Percentiles rank a stretch among this genome's conserved stretches.
Conservation (phyloP, 1,284 basidiomycete species). For the Laetiporus sulphureus region DNA sequence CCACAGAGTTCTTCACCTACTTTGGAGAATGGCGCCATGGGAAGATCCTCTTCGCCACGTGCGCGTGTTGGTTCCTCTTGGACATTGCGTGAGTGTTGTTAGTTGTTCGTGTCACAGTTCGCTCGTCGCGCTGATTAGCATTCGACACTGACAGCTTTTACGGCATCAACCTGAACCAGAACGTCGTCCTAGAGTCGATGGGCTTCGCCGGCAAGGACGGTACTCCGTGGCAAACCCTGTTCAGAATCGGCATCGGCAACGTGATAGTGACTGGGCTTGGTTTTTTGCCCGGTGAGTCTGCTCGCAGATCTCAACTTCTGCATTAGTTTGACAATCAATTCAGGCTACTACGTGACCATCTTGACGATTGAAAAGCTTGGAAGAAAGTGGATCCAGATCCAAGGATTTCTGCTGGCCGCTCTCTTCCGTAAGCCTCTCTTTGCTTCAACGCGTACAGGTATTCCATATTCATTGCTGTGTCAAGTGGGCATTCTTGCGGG, state of each 20-base stretch:
- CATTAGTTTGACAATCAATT: too few relatives aligned
- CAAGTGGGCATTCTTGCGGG: constrained; percentile 60
- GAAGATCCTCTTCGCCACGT: constrained; percentile 47
- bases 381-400: constrained; percentile 70
- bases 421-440: constrained; percentile 48
- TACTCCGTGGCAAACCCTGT: constrained; percentile 55
- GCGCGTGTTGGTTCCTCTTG: constrained; percentile 48
- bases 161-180: constrained; percentile 76
- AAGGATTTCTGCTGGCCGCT: constrained; percentile 70
- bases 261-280: constrained; percentile 68
- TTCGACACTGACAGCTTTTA: constrained; percentile 43
- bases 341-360: constrained; percentile 65
- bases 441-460: neutral
- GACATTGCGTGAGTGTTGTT: constrained; percentile 41
- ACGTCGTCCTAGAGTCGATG: constrained; percentile 64
- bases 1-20: constrained; percentile 40
- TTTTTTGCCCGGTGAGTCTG: constrained; percentile 61
- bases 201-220: constrained; percentile 54
- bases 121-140: neutral
- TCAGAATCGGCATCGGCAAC: constrained; percentile 59
- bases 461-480: neutral
- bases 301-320: too few relatives aligned
- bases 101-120: constrained; percentile 2
- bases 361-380: constrained; percentile 68
- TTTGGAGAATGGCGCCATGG: constrained; percentile 52